A percentile compares a stretch with the other conserved stretches of the same genome.
Conservation (phyloP, 1,284 basidiomycete genomes). For the Boletellus deceptivus region DNA sequence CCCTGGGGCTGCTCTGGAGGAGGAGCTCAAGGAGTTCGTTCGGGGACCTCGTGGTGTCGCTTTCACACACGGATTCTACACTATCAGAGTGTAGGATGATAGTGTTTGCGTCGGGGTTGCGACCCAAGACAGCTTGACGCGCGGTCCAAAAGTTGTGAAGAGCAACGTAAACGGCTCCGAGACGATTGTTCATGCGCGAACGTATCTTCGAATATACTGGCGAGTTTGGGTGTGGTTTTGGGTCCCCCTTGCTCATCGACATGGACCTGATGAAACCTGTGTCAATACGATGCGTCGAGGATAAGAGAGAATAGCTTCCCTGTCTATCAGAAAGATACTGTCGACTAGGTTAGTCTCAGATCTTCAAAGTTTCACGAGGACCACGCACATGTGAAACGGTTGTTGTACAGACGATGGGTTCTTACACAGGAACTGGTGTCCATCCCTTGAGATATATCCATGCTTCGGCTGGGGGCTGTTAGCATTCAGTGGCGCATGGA, state of each 20-base stretch:
- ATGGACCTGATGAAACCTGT: constrained; percentile 39
- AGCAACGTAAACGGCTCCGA: constrained; percentile 57
- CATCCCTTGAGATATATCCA: constrained; percentile 55
- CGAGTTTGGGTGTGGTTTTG: constrained; percentile 39
- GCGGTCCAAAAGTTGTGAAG: constrained; percentile 52
- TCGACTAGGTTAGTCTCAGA: not conserved
- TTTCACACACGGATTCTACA: constrained; percentile 33
- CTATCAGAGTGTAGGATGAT: constrained; percentile 47
- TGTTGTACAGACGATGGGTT: constrained; percentile 51
- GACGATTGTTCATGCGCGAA: constrained; percentile 42
- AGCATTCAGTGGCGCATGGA: constrained; percentile 43
- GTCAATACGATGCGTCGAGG: not conserved
- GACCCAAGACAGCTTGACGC: constrained; percentile 37
- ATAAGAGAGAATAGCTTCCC: constrained; percentile 27
- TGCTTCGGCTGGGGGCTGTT: constrained; percentile 30
- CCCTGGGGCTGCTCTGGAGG: constrained; percentile 33
- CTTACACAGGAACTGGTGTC: constrained; percentile 45
- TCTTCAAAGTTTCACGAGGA: not conserved
- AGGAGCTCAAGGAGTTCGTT: constrained; percentile 44
- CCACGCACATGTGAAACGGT: constrained; percentile 57
- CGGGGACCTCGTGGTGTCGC: constrained; percentile 47
- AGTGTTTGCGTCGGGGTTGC: constrained; percentile 53
- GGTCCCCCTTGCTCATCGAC: constrained; percentile 47
- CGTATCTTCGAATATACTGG: constrained; percentile 39
- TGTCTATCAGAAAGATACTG: constrained; percentile 55